A percentile compares a stretch with the other conserved stretches of the same genome.
Evolutionary conservation across 1,284 basidiomycete genomes (phyloP).

Genomic region (Amylostereum areolatum): DNA sequence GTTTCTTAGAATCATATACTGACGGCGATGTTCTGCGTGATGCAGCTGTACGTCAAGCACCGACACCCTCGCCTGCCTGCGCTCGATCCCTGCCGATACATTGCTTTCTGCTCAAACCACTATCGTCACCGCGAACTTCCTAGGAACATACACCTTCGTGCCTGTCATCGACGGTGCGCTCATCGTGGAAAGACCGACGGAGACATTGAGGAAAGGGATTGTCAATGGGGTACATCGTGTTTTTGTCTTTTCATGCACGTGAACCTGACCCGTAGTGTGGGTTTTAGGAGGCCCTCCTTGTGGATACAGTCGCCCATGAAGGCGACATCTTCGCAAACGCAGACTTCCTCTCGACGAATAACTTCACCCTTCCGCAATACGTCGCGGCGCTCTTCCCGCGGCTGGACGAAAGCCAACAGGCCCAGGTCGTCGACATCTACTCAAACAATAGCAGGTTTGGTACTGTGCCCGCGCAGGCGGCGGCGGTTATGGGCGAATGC

Average conservation of each 20-base stretch:
- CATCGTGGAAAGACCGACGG: constrained; percentile 34
- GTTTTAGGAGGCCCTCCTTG: constrained; percentile 26
- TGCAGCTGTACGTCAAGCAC: neutral
- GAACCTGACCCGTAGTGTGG: too few species aligned
- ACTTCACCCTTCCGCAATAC: constrained; percentile 25
- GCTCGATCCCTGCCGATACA: constrained; percentile 19
- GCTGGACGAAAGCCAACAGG: constrained; percentile 19
- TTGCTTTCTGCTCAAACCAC: constrained; percentile 30
- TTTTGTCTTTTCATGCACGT: neutral
- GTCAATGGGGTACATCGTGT: constrained; percentile 33
- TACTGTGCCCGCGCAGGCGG: constrained; percentile 20
- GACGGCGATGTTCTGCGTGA: neutral
- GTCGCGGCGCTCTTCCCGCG: constrained; percentile 32
- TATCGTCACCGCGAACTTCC: constrained; percentile 29
- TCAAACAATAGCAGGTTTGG: neutral
- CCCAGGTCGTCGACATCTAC: constrained; percentile 23
- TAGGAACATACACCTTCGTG: constrained; percentile 33
- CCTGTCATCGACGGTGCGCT: constrained; percentile 41
- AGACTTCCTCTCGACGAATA: constrained; percentile 12
- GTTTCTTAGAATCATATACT: neutral
- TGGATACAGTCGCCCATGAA: constrained; percentile 26
- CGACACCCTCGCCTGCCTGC: constrained; percentile 14
- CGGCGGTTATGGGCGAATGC: constrained; percentile 39
- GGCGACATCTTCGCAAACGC: constrained; percentile 32
- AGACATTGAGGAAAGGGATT: constrained; percentile 26